phyloP scores from a whole-genome alignment of 306 rosid species.

The Cercis canadensis region DNA sequence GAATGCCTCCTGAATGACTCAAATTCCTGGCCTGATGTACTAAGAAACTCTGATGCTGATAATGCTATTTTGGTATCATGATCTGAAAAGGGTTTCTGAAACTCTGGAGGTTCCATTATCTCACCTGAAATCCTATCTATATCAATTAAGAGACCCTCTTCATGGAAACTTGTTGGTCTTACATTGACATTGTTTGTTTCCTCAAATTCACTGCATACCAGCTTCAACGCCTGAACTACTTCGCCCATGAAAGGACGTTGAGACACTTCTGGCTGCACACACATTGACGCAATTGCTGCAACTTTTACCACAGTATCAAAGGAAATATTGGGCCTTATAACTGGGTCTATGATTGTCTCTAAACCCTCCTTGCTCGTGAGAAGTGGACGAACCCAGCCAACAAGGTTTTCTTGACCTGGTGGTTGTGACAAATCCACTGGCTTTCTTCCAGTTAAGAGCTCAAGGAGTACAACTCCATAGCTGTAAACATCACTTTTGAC shows the following conservation, averaged over 20 bases:
- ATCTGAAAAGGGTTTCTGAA: slow-evolving; percentile 40
- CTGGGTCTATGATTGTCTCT: slow-evolving; percentile 72
- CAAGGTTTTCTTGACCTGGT: slow-evolving; percentile 94
- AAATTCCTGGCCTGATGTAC: slow-evolving; percentile 58
- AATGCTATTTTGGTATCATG: slow-evolving; percentile 46
- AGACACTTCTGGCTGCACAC: slow-evolving; percentile 93
- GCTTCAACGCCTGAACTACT: slow-evolving; percentile 95
- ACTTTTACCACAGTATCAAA: slow-evolving; percentile 69
- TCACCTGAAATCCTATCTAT: slow-evolving; percentile 40
- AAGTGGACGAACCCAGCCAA: slow-evolving; percentile 90
- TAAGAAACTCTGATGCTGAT: slow-evolving; percentile 59
- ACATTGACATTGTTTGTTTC: slow-evolving; percentile 54
- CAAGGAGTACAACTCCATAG: slow-evolving; percentile 96
- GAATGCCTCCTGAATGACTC: slow-evolving; percentile 74
- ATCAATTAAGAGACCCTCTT: slow-evolving; percentile 46
- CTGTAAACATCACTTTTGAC: slow-evolving; percentile 98
- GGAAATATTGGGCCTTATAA: slow-evolving; percentile 56
- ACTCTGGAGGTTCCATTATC: slow-evolving; percentile 23
- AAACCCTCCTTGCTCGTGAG: slow-evolving; percentile 79
- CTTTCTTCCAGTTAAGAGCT: slow-evolving; percentile 92
- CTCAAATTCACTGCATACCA: slow-evolving; percentile 83
- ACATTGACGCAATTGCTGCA: slow-evolving; percentile 98
- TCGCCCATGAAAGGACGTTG: slow-evolving; percentile 99
- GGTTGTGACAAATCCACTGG: slow-evolving; percentile 93
- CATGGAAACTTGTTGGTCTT: slow-evolving; percentile 54